Evolutionary conservation across 139 green algal species (phyloP), one percentile per base, ranked within the genome.

Genomic region (Gonium pectorale): DNA sequence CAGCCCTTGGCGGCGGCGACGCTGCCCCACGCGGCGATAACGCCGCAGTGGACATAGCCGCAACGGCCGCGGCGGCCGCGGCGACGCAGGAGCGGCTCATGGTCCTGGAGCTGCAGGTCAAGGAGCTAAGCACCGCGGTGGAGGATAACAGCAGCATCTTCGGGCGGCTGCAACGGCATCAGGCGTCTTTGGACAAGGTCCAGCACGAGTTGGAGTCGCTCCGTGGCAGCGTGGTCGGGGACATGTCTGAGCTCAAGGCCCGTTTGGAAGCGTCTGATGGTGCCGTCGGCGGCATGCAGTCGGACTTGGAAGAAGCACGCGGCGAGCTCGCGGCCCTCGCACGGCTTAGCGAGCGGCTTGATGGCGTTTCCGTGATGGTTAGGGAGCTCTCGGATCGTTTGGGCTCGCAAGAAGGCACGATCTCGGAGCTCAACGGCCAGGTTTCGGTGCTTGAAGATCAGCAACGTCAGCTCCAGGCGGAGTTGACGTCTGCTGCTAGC

Each of bases 131-230:
- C 31, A 37, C 22, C 8, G 77, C 77, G 1, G 43, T 83, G 29
- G 77, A 83, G 44, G 77, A 83, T 41, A 68, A 54, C 27, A 40
- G 21, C 60, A 83, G 77, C 77, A 83, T 83, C 62, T 83, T 83
- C 60, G 6, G 29, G 15, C 77, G 77, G 11, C 62, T 83, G 63
- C 77, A 83, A 44, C 43, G 62, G 54, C 77, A 83, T 33, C 80
- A 86, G 64, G 51, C 51, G 4, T 37, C 24, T 21, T 22, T 71
- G 49, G 80, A 80, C 1, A n/a, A 17, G 67, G n/a, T 72, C 29
- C 80, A 80, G 54, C 38, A 71, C 3, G 77, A 73, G 60, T 22
- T 83, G 22, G 77, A 64, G 26, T 31, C 19, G 24, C 31, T 73
- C 19, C 60, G 43, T 31, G 35, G 41, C 27, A 63, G 21, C 11